Base-by-base conservation (phyloP, 2,329 filamentous ascomycete species). In the Iodosphaeria phyllophila region DNA sequence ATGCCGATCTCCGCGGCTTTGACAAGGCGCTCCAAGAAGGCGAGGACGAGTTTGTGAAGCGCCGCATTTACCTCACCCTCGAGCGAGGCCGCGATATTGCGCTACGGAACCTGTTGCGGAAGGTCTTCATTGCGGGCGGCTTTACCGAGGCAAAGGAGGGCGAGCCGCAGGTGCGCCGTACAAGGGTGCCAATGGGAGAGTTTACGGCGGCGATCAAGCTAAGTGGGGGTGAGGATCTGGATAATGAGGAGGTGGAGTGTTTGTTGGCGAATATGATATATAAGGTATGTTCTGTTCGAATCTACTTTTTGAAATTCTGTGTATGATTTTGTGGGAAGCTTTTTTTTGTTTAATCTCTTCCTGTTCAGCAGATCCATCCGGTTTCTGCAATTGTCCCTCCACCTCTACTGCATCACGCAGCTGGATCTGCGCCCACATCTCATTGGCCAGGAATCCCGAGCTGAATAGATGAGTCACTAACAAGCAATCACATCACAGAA, bases 251-350 rank as follows among this genome's bases (percentile, higher is more conserved):
- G 50, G 84, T 95, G 4, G 91, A 98, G 50, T 98, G 89, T 47
- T 54, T 93, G 39, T 46, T 98, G 41, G 82, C 89, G 15, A 95
- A 93, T 46, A 79, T 93, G 66, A 92, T 98, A 32, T 98, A 95
- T 59, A 98, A 95, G 70, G 86, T 92, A 51, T 36, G 51, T 22
- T 23, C n/a, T n/a, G n/a, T n/a, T n/a, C n/a, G n/a, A n/a, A n/a
- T n/a, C n/a, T n/a, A n/a, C n/a, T n/a, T n/a, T n/a, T n/a, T n/a
- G n/a, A n/a, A n/a, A n/a, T n/a, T n/a, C n/a, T n/a, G n/a, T n/a
- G n/a, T n/a, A n/a, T n/a, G n/a, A n/a, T n/a, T n/a, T n/a, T n/a
- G n/a, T n/a, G n/a, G n/a, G n/a, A n/a, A n/a, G n/a, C n/a, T n/a
- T n/a, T n/a, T n/a, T n/a, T n/a, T n/a, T n/a, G n/a, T n/a, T n/a